Percentiles rank a stretch among this genome's conserved stretches.
These are phyloP conservation scores for Tuber microsphaerosporum DNA, from an alignment of 495 filamentous ascomycete species.

Conservation along the genomic window DNA sequence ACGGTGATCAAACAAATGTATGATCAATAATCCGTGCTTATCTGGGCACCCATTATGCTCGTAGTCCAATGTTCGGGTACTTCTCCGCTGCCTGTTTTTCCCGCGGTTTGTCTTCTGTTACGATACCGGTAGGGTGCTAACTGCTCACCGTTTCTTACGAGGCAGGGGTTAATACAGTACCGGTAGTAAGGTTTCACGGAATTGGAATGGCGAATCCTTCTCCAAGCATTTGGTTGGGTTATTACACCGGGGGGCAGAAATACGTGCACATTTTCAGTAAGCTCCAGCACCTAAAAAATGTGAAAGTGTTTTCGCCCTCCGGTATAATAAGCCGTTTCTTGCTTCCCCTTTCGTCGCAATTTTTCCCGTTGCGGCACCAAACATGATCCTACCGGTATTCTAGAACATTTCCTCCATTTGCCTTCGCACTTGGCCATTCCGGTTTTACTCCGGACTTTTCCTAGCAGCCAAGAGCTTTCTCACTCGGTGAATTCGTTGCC, in stretches of 20 bases:
- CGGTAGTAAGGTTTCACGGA: not conserved
- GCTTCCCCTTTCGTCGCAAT: not conserved
- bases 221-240: not conserved
- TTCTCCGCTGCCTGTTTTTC: not conserved
- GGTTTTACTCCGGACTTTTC: not conserved
- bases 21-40: not conserved
- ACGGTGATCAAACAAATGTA: not conserved
- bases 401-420: not conserved
- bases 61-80: not conserved
- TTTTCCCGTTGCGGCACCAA: not conserved
- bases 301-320: too few relatives aligned
- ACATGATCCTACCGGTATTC: not conserved
- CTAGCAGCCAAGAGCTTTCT: not conserved
- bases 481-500: not conserved
- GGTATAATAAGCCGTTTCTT: not conserved
- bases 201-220: not conserved
- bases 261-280: too few relatives aligned
- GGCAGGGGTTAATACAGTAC: not conserved
- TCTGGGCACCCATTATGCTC: not conserved
- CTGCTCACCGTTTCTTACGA: not conserved
- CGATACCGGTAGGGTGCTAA: not conserved
- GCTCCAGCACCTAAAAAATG: too few relatives aligned
- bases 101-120: not conserved
- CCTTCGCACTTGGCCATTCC: not conserved
- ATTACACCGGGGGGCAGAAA: too few relatives aligned